Conservation (phyloP, 768 basidiomycete species). For the Mrakia gelida region DNA sequence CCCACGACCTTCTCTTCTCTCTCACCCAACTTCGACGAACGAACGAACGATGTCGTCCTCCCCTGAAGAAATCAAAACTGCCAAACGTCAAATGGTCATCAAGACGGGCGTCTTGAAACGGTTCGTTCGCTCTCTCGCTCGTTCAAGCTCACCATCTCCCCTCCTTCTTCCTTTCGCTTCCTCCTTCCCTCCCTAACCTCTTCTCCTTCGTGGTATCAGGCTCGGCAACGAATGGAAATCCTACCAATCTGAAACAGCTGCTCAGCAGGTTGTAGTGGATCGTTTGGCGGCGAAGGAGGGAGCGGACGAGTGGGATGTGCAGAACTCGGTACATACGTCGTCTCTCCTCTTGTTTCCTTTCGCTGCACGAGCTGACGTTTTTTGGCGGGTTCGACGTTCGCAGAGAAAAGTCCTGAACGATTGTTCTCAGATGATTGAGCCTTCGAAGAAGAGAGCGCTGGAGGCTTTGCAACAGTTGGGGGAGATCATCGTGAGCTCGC, state of each 20-base stretch:
- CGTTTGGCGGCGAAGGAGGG: slow-evolving; percentile 19
- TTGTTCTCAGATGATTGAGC: slow-evolving; percentile 35
- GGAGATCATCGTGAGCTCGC: slow-evolving; percentile 32
- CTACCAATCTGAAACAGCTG: slow-evolving; percentile 31
- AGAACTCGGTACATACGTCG: slow-evolving; percentile 37
- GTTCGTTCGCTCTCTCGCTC: not conserved
- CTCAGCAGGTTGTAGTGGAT: slow-evolving; percentile 26
- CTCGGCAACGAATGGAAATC: slow-evolving; percentile 31
- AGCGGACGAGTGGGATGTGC: slow-evolving; percentile 34
- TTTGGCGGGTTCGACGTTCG: not conserved
- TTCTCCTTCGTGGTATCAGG: not conserved
- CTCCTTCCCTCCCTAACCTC: too few species aligned
- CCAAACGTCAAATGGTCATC: slow-evolving; percentile 33
- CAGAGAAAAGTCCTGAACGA: slow-evolving; percentile 35
- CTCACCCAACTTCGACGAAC: too few species aligned
- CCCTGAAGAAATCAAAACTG: slow-evolving; percentile 28
- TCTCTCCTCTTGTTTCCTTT: too few species aligned
- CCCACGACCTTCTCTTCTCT: not conserved
- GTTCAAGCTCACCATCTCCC: not conserved
- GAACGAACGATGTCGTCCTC: slow-evolving; percentile 22
- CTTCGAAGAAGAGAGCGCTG: slow-evolving; percentile 30
- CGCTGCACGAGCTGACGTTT: too few species aligned
- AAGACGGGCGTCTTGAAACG: slow-evolving; percentile 34
- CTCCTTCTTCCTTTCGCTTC: not conserved
- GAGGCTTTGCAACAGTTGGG: slow-evolving; percentile 32